Percentiles rank a stretch among this genome's conserved stretches.
Conservation (phyloP, 2,329 filamentous ascomycete genomes). For the Tricladium varicosporioides region DNA sequence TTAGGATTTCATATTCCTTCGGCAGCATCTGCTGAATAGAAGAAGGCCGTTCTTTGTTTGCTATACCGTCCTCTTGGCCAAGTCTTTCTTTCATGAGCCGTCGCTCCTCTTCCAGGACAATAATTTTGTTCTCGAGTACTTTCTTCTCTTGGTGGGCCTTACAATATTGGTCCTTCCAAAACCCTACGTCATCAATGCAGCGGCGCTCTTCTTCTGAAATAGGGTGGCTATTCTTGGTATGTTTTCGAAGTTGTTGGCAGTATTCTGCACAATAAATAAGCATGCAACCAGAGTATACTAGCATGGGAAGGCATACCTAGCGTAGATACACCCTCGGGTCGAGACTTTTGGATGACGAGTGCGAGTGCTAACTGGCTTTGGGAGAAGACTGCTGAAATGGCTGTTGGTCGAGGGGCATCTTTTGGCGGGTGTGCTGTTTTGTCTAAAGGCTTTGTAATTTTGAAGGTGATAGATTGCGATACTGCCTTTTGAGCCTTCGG, state of each 20-base stretch:
- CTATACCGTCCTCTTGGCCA: background rate
- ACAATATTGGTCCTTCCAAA: constrained; percentile 30
- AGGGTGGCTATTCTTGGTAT: constrained; percentile 13
- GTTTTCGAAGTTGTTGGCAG: constrained; percentile 21
- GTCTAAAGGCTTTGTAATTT: no score
- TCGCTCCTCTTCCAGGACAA: constrained; percentile 17
- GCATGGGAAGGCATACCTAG: constrained; percentile 15
- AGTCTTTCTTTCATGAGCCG: constrained; percentile 2
- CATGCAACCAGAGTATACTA: background rate
- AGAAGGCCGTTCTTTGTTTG: background rate
- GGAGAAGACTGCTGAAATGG: constrained; percentile 14
- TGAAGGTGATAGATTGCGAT: no score
- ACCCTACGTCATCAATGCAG: constrained; percentile 28
- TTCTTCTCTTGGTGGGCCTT: constrained; percentile 24
- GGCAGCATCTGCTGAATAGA: background rate
- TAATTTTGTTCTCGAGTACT: constrained; percentile 23
- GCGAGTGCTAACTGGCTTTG: constrained; percentile 27
- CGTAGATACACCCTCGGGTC: constrained; percentile 20
- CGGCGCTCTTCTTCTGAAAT: constrained; percentile 11
- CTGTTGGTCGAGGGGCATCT: background rate
- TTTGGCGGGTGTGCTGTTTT: background rate
- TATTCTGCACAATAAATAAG: constrained; percentile 25
- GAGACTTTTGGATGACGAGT: constrained; percentile 24
- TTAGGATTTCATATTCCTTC: background rate
- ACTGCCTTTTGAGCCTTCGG: no score